phyloP scores from a whole-genome alignment of 257 asterid species.

The Primulina tabacum region DNA sequence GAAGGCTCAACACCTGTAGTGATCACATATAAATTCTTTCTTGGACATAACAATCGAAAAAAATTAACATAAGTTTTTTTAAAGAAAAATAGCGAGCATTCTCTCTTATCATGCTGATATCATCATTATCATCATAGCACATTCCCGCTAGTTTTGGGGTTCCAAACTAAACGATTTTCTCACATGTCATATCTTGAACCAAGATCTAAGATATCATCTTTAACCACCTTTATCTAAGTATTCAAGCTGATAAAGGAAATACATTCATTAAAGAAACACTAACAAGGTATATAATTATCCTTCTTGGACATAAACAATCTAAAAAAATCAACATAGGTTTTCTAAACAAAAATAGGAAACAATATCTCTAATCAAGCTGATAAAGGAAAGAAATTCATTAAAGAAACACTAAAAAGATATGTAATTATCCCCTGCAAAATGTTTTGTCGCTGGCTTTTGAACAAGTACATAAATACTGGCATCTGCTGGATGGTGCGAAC shows the following conservation, averaged over 20 bases:
- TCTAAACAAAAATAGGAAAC: too few species aligned
- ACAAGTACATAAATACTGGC: slow-evolving; percentile 10
- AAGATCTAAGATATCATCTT: too few species aligned
- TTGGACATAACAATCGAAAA: slow-evolving; percentile 6
- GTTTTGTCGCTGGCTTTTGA: not conserved
- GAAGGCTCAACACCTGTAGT: slow-evolving; percentile 68
- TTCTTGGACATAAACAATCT: too few species aligned
- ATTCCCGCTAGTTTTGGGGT: too few species aligned
- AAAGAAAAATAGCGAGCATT: not conserved
- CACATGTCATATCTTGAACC: too few species aligned
- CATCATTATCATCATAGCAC: too few species aligned
- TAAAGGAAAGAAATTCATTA: slow-evolving; percentile 1
- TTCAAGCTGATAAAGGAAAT: not conserved
- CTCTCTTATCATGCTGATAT: not conserved
- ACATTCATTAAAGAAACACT: not conserved
- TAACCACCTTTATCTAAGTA: too few species aligned
- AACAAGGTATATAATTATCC: not conserved
- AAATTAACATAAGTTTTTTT: not conserved
- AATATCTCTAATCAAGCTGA: not conserved
- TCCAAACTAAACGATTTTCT: too few species aligned
- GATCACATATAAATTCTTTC: slow-evolving; percentile 11
- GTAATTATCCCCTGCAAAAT: not conserved
- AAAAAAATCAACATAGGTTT: too few species aligned
- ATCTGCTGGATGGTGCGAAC: slow-evolving; percentile 2
- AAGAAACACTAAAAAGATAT: not conserved